These are phyloP conservation scores for Suhomyces bolitotheri DNA, from an alignment of 1,139 yeast species.

Conservation along the genomic window DNA sequence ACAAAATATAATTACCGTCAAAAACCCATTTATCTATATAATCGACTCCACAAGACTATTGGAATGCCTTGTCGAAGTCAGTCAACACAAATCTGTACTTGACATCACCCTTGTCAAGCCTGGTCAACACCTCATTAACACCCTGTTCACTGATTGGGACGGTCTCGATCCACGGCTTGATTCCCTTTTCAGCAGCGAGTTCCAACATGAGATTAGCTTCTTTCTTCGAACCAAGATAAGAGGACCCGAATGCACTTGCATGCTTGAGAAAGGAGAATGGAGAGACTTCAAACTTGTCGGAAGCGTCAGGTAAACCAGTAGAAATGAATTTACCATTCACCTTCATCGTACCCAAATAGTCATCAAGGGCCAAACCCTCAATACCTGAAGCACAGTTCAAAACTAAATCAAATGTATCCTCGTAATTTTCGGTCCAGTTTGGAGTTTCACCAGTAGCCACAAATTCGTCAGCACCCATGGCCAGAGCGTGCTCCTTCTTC, in stretches of 20 bases:
- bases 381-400: conserved; percentile 52
- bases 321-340: conserved; percentile 27
- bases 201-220: conserved; percentile 59
- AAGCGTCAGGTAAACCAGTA: conserved; percentile 27
- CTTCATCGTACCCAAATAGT: conserved; percentile 24
- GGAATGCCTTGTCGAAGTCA: conserved; percentile 50
- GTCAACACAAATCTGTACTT: conserved; percentile 65
- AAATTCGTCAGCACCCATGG: conserved; percentile 54
- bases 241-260: conserved; percentile 46
- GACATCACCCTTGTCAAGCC: conserved; percentile 55
- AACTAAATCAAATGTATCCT: conserved; percentile 44
- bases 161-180: conserved; percentile 62
- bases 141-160: conserved; percentile 53
- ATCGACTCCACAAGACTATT: too few relatives aligned
- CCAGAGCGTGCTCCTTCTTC: conserved; percentile 52
- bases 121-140: conserved; percentile 51
- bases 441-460: conserved; percentile 48
- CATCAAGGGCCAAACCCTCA: conserved; percentile 26
- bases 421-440: conserved; percentile 36
- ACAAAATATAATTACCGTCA: too few relatives aligned
- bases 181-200: conserved; percentile 51
- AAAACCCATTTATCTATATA: too few relatives aligned
- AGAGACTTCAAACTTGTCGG: conserved; percentile 36
- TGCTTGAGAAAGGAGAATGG: conserved; percentile 47
- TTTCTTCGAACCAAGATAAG: conserved; percentile 50